phyloP scores from a whole-genome alignment of 169 alveolate genomes.

The Toxoplasma gondii region DNA sequence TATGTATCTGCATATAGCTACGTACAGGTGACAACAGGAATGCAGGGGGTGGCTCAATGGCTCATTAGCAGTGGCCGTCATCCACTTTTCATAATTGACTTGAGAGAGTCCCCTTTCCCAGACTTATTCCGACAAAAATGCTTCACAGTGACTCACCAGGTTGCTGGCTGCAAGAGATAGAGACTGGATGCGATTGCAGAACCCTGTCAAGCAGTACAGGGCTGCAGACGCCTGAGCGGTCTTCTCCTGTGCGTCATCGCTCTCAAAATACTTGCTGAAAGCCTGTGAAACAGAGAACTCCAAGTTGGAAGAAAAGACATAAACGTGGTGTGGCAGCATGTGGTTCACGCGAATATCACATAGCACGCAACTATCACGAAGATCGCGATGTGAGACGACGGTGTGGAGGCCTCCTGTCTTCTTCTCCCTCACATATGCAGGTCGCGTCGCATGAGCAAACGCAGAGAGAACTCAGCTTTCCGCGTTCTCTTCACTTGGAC shows the following conservation, averaged over 20 bases:
- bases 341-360: too few species aligned
- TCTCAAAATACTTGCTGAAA: slow-evolving; percentile 53
- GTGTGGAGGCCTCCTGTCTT: too few species aligned
- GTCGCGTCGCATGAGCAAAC: too few species aligned
- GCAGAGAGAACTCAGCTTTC: too few species aligned
- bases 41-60: not conserved
- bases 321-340: not conserved
- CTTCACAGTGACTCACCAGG: slow-evolving; percentile 33
- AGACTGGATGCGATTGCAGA: slow-evolving; percentile 62
- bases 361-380: too few species aligned
- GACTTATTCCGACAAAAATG: too few species aligned
- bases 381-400: too few species aligned
- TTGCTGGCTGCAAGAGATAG: slow-evolving; percentile 58
- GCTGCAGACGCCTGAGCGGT: slow-evolving; percentile 12
- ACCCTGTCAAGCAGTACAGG: slow-evolving; percentile 63
- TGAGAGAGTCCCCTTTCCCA: too few species aligned
- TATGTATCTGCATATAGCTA: not conserved
- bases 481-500: too few species aligned
- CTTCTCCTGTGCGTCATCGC: slow-evolving; percentile 11
- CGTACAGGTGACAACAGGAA: not conserved
- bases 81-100: too few species aligned
- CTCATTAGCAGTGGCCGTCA: too few species aligned
- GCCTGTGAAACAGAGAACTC: not conserved
- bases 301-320: not conserved
- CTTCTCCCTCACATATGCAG: too few species aligned